Base-by-base conservation (phyloP, 2,329 filamentous ascomycete species). In the Fusarium sp. region DNA sequence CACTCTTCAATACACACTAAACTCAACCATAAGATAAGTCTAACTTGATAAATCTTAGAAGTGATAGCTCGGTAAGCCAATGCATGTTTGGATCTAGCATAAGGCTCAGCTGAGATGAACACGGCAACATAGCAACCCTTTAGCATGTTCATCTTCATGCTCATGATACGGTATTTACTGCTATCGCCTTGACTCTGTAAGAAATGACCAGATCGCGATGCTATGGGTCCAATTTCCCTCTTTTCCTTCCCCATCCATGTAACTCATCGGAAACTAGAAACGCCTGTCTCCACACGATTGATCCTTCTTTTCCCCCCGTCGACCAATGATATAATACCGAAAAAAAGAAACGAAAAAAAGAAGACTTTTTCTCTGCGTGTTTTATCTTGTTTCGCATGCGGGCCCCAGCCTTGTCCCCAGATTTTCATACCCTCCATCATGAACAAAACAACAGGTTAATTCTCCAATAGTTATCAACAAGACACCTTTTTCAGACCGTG, bases 291-390 rank as follows among this genome's bases (percentile, higher is more conserved):
- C 67, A 70, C 67, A 56, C 21, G 38, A 33, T 50, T 57, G 49
- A 60, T 69, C 63, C 66, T 64, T 57, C 48, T 50, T 46, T 70
- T 42, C 31, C 20, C 21, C n/a, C 33, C 47, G 28, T 49, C 9
- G 44, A 47, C 67, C 63, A 68, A 68, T 70, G 54, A 29, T 43
- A 21, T 52, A 64, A 64, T 41, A 67, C 49, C 15, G 12, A 66
- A 69, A 59, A 59, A 50, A 55, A 57, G 65, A 52, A 69, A 56
- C 26, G 38, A 62, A 54, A 56, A 39, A 35, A 61, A 46, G 41
- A 42, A 63, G 49, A 67, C 33, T 63, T 67, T 67, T 59, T 38
- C 12, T 21, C 29, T 38, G 48, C 48, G 29, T 65, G 60, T 60
- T 58, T 65, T 53, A 65, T 28, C 48, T 54, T 39, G 57, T 64